phyloP scores from a whole-genome alignment of 257 asterid species.

The Primulina huaijiensis region DNA sequence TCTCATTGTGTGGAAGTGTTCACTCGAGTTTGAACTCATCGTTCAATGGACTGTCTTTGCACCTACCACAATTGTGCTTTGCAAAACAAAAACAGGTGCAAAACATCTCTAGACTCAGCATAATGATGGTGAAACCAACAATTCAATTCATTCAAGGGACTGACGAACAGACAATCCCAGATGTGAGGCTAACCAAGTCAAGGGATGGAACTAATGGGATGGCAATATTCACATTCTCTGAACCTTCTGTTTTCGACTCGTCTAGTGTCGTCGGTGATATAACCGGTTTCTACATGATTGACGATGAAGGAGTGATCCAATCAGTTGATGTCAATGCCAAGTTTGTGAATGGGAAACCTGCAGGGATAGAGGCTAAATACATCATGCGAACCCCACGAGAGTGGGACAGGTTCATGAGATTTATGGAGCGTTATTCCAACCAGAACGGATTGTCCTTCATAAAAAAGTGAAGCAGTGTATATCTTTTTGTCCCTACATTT shows the following conservation, averaged over 20 bases:
- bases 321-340: slow-evolving; percentile 89
- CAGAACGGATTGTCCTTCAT: slow-evolving; percentile 69
- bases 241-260: slow-evolving; percentile 90
- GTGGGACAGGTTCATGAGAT: slow-evolving; percentile 99
- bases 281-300: slow-evolving; percentile 91
- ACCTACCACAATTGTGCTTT: slow-evolving; percentile 33
- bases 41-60: slow-evolving; percentile 60
- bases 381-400: slow-evolving; percentile 73
- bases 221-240: slow-evolving; percentile 75
- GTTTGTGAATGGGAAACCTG: slow-evolving; percentile 91
- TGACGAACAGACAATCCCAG: slow-evolving; percentile 84
- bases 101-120: slow-evolving; percentile 29
- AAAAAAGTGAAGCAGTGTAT: slow-evolving; percentile 49
- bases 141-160: slow-evolving; percentile 93
- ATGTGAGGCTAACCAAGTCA: slow-evolving; percentile 86
- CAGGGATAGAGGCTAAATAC: slow-evolving; percentile 89
- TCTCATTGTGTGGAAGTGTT: slow-evolving; percentile 36
- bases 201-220: slow-evolving; percentile 86
- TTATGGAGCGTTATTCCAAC: slow-evolving; percentile 85
- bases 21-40: slow-evolving; percentile 52
- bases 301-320: slow-evolving; percentile 82
- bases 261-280: slow-evolving; percentile 86
- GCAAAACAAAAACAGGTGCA: slow-evolving; percentile 24
- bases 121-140: slow-evolving; percentile 69
- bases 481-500: slow-evolving; percentile 22